Conservation (phyloP, 2,329 filamentous ascomycete species). For the Chaetomium sp. region DNA sequence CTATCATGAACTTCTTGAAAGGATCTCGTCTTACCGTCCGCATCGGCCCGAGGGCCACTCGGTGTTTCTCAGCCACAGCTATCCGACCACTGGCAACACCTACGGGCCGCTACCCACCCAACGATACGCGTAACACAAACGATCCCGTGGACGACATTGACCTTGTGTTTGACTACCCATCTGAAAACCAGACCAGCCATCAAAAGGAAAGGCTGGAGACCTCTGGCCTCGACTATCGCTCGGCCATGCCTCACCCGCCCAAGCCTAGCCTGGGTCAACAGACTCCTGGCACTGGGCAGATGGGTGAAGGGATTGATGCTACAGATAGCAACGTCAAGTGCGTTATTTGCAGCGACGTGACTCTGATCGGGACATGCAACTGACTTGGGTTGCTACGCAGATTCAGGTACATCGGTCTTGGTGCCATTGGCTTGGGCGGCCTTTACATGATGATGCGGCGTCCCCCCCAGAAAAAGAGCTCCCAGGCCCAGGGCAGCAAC, state of each 20-base stretch:
- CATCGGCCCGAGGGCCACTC: neutral
- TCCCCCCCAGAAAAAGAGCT: neutral
- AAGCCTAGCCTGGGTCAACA: neutral
- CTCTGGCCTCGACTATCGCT: constrained; percentile 9
- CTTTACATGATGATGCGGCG: constrained; percentile 18
- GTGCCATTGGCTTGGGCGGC: constrained; percentile 11
- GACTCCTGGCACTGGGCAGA: neutral
- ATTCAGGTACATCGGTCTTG: constrained; percentile 12
- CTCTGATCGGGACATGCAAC: neutral
- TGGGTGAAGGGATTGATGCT: constrained; percentile 14
- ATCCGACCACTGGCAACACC: constrained; percentile 7
- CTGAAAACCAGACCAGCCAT: constrained; percentile 15
- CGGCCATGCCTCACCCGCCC: constrained; percentile 10
- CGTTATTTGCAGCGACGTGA: neutral
- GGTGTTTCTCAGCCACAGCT: constrained; percentile 11
- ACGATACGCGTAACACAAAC: neutral
- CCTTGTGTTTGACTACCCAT: constrained; percentile 19
- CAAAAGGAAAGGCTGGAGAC: constrained; percentile 9
- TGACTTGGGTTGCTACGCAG: neutral
- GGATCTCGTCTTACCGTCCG: neutral
- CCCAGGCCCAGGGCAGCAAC: neutral
- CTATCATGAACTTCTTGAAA: constrained; percentile 4
- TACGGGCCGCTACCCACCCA: constrained; percentile 1
- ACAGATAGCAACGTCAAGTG: constrained; percentile 12
- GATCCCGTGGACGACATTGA: constrained; percentile 20